A percentile compares a stretch with the other conserved stretches of the same genome.
These are phyloP conservation scores for Acacia melanoxylon DNA, from an alignment of 306 rosid genomes.

Conservation along the genomic window DNA sequence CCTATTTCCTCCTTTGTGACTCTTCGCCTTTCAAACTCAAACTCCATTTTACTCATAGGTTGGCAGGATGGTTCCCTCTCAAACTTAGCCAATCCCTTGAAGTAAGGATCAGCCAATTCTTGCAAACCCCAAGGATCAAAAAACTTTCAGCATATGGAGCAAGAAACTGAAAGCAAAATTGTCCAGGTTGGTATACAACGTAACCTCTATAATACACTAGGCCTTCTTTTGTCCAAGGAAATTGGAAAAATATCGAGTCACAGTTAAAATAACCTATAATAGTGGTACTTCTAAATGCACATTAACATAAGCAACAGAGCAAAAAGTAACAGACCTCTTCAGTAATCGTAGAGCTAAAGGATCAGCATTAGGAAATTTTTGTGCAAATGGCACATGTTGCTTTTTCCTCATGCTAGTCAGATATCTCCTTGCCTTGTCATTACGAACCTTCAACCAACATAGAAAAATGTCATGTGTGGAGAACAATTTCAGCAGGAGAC, in stretches of 20 bases:
- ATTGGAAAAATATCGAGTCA: not conserved
- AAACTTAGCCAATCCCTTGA: slow-evolving; percentile 77
- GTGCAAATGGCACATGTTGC: slow-evolving; percentile 70
- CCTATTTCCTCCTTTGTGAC: slow-evolving; percentile 93
- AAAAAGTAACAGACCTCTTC: slow-evolving; percentile 66
- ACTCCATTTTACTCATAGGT: slow-evolving; percentile 92
- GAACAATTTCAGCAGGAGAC: not conserved
- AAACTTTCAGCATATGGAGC: slow-evolving; percentile 6
- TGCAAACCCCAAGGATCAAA: slow-evolving; percentile 33
- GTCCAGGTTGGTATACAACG: slow-evolving; percentile 3
- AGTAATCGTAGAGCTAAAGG: slow-evolving; percentile 76
- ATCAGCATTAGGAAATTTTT: slow-evolving; percentile 83
- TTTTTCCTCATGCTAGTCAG: slow-evolving; percentile 94
- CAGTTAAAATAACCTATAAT: not conserved
- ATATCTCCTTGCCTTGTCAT: slow-evolving; percentile 92
- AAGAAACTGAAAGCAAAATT: slow-evolving; percentile 1
- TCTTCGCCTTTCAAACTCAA: slow-evolving; percentile 93
- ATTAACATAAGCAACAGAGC: not conserved
- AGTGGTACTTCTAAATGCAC: not conserved
- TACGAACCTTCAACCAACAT: slow-evolving; percentile 68
- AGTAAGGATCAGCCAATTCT: slow-evolving; percentile 93
- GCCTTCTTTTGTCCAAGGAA: slow-evolving; percentile 1
- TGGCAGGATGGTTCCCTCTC: slow-evolving; percentile 98
- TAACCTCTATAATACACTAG: slow-evolving; percentile 20
- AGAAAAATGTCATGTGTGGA: not conserved